These are phyloP conservation scores for Sarcodon aspratus DNA, from an alignment of 768 basidiomycete species.

Conservation along the genomic window DNA sequence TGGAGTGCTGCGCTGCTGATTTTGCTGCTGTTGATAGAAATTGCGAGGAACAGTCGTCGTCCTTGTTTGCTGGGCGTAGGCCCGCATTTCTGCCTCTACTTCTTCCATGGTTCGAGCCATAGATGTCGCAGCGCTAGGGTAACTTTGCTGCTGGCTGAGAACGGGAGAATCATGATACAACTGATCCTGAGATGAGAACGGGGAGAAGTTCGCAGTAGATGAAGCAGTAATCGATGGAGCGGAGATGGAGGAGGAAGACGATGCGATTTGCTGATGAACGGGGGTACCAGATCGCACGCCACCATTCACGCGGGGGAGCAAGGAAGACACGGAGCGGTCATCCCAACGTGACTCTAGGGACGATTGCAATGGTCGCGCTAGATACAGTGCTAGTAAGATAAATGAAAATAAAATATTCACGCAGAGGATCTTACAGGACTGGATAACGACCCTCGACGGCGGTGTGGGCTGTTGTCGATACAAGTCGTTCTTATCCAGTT, in stretches of 20 bases:
- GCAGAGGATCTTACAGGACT: slow-evolving; percentile 15
- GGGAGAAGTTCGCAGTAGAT: slow-evolving; percentile 11
- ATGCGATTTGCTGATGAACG: slow-evolving; percentile 13
- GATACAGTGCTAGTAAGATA: slow-evolving; percentile 17
- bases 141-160: slow-evolving; percentile 19
- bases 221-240: slow-evolving; percentile 12
- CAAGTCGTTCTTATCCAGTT: background rate
- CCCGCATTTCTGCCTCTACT: slow-evolving; percentile 78
- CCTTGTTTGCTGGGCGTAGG: slow-evolving; percentile 20
- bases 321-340: slow-evolving; percentile 66
- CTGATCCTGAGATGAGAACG: slow-evolving; percentile 5
- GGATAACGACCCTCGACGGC: no score
- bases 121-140: slow-evolving; percentile 8
- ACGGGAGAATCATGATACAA: slow-evolving; percentile 5
- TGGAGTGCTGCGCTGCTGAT: slow-evolving; percentile 41
- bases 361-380: slow-evolving; percentile 26
- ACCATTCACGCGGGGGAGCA: slow-evolving; percentile 47
- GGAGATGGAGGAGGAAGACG: slow-evolving; percentile 5
- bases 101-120: slow-evolving; percentile 60
- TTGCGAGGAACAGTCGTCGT: slow-evolving; percentile 7
- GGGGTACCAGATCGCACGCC: slow-evolving; percentile 21
- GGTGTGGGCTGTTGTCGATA: no score
- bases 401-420: slow-evolving; percentile 7
- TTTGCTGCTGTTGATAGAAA: slow-evolving; percentile 18
- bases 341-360: slow-evolving; percentile 75